Conservation (phyloP, 768 basidiomycete genomes). For the Boletus fagicola region DNA sequence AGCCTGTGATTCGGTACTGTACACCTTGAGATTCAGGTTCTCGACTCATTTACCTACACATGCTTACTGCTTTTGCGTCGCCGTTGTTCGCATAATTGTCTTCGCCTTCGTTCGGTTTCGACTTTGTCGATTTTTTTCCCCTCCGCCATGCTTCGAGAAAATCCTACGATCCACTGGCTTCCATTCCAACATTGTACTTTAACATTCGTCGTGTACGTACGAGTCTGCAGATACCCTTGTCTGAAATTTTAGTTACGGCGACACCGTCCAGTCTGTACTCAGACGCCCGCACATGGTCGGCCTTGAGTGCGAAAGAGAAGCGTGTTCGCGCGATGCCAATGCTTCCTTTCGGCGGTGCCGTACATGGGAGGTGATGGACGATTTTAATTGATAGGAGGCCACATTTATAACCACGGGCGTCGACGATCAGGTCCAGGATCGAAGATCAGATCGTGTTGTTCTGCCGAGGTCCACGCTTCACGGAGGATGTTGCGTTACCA, state of each 20-base stretch:
- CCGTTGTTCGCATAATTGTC: constrained; percentile 11
- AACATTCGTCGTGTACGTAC: constrained; percentile 13
- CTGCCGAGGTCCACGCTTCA: constrained; percentile 23
- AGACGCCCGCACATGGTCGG: background rate
- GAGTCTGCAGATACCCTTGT: constrained; percentile 14
- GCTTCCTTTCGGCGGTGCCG: constrained; percentile 8
- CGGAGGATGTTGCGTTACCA: constrained; percentile 18
- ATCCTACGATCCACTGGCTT: background rate
- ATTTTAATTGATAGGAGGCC: constrained; percentile 23
- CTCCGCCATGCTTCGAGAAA: constrained; percentile 2
- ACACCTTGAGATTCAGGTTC: constrained; percentile 11
- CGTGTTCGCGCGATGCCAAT: background rate
- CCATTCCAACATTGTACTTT: constrained; percentile 14
- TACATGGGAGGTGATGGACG: constrained; percentile 10
- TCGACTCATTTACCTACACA: constrained; percentile 4
- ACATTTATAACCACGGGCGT: background rate
- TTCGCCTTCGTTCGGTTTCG: constrained; percentile 11
- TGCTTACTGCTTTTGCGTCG: constrained; percentile 11
- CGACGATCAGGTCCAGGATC: constrained; percentile 34
- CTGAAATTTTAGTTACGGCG: constrained; percentile 3
- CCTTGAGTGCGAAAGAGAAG: background rate
- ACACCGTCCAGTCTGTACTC: background rate
- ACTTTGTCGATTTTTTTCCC: background rate
- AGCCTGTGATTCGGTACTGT: constrained; percentile 31
- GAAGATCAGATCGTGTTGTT: constrained; percentile 28